These are phyloP conservation scores for Diplodia corticola DNA, from an alignment of 2,329 filamentous ascomycete species.

Conservation along the genomic window DNA sequence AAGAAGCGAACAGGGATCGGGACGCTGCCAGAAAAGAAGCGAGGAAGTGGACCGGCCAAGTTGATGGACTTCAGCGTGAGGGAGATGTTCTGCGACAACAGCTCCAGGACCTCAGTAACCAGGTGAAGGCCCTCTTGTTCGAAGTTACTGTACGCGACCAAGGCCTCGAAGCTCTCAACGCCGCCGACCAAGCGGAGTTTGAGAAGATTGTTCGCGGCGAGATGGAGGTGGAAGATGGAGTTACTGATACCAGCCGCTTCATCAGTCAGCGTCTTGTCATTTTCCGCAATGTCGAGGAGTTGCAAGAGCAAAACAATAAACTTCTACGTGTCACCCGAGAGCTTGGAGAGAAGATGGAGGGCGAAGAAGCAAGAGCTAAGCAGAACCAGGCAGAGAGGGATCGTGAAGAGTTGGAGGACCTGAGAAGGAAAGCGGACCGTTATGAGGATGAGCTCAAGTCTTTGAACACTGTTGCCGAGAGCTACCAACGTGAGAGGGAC, in stretches of 20 bases:
- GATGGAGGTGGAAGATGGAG: slow-evolving; percentile 64
- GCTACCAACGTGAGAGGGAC: slow-evolving; percentile 91
- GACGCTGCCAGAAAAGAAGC: slow-evolving; percentile 76
- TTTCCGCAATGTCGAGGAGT: slow-evolving; percentile 80
- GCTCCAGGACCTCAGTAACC: slow-evolving; percentile 82
- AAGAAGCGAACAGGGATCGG: slow-evolving; percentile 77
- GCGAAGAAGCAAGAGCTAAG: slow-evolving; percentile 73
- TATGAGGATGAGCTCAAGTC: slow-evolving; percentile 84
- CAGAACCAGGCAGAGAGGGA: slow-evolving; percentile 56
- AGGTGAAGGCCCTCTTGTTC: slow-evolving; percentile 87
- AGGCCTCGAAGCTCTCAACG: slow-evolving; percentile 69
- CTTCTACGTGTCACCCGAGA: slow-evolving; percentile 80
- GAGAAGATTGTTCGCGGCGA: slow-evolving; percentile 77
- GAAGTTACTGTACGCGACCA: slow-evolving; percentile 81
- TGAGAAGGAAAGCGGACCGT: slow-evolving; percentile 72
- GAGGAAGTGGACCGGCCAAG: slow-evolving; percentile 74
- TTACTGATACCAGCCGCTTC: slow-evolving; percentile 82
- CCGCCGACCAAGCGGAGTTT: slow-evolving; percentile 72
- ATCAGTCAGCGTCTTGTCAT: slow-evolving; percentile 88
- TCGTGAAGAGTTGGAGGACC: slow-evolving; percentile 68
- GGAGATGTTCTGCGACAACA: slow-evolving; percentile 79
- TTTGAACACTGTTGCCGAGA: slow-evolving; percentile 81
- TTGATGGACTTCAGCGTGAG: slow-evolving; percentile 64
- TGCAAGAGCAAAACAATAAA: slow-evolving; percentile 86
- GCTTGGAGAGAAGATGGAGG: slow-evolving; percentile 86